These are phyloP conservation scores for Mortierella sp. DNA, from an alignment of 371 early-diverging fungal genomes.

Conservation along the genomic window DNA sequence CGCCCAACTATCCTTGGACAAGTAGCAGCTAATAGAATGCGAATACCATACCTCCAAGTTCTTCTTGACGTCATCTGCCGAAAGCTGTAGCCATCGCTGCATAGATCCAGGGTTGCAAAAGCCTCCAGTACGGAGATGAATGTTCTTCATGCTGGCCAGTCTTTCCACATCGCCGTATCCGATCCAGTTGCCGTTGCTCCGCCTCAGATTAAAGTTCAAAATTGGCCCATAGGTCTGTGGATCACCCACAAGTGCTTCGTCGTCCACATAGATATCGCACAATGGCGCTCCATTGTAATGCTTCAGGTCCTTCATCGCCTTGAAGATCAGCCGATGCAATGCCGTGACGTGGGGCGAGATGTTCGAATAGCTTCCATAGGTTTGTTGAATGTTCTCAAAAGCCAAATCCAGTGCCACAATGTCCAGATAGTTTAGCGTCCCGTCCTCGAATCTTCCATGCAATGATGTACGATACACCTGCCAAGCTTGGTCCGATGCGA, in stretches of 20 bases:
- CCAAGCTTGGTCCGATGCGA: conserved; percentile 58
- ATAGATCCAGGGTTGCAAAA: conserved; percentile 84
- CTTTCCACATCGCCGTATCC: conserved; percentile 67
- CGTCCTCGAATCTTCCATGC: conserved; percentile 71
- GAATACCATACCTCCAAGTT: conserved; percentile 40
- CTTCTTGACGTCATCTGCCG: conserved; percentile 48
- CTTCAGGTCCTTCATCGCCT: conserved; percentile 53
- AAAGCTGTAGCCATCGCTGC: conserved; percentile 64
- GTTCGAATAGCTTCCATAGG: conserved; percentile 38
- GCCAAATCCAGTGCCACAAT: conserved; percentile 73
- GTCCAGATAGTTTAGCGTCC: conserved; percentile 75
- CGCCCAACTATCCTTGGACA: background rate
- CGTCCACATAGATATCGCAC: conserved; percentile 59
- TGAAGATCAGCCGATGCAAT: conserved; percentile 49
- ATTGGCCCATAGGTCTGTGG: conserved; percentile 66
- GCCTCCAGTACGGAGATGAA: conserved; percentile 75
- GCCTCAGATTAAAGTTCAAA: conserved; percentile 69
- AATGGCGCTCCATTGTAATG: conserved; percentile 63
- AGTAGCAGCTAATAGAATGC: background rate
- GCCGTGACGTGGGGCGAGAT: conserved; percentile 56
- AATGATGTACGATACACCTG: conserved; percentile 57
- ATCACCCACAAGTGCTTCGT: conserved; percentile 20
- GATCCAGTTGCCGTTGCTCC: conserved; percentile 60
- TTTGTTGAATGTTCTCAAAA: conserved; percentile 56
- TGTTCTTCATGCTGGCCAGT: conserved; percentile 65